A percentile compares a stretch with the other conserved stretches of the same genome.
These are phyloP conservation scores for Ophiostoma quercus DNA, from an alignment of 2,329 filamentous ascomycete species.

Conservation along the genomic window DNA sequence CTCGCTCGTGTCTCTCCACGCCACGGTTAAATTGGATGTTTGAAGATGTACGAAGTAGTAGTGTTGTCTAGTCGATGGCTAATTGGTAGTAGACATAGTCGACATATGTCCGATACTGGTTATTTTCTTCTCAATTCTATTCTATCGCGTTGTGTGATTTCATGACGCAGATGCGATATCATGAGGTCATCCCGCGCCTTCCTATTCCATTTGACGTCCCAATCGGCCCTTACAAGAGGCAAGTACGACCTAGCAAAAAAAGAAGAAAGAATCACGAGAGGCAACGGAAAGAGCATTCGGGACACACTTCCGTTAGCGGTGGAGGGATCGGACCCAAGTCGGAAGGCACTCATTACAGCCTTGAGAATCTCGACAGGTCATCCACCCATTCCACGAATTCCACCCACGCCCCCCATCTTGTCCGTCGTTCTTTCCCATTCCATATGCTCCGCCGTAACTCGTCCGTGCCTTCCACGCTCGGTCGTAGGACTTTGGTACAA, in stretches of 20 bases:
- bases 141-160: background rate
- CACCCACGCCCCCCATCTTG: constrained; percentile 15
- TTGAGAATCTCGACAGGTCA: constrained; percentile 13
- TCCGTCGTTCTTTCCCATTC: constrained; percentile 9
- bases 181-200: background rate
- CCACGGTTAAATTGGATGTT: constrained; percentile 11
- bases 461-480: background rate
- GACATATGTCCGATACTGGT: background rate
- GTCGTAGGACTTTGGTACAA: constrained; percentile 1
- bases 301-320: constrained; percentile 11
- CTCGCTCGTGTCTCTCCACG: background rate
- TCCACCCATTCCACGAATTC: constrained; percentile 18
- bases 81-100: background rate
- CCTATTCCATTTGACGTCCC: background rate
- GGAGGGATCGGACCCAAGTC: constrained; percentile 13
- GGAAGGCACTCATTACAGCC: constrained; percentile 2
- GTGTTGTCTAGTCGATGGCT: background rate
- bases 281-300: constrained; percentile 1
- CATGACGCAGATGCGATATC: background rate
- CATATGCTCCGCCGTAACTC: background rate
- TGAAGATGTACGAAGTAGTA: background rate
- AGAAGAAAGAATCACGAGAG: background rate
- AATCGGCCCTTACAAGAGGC: background rate
- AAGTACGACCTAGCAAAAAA: background rate
- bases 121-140: background rate